Conservation (phyloP, 2,329 filamentous ascomycete species). For the Sporothrix pallida region DNA sequence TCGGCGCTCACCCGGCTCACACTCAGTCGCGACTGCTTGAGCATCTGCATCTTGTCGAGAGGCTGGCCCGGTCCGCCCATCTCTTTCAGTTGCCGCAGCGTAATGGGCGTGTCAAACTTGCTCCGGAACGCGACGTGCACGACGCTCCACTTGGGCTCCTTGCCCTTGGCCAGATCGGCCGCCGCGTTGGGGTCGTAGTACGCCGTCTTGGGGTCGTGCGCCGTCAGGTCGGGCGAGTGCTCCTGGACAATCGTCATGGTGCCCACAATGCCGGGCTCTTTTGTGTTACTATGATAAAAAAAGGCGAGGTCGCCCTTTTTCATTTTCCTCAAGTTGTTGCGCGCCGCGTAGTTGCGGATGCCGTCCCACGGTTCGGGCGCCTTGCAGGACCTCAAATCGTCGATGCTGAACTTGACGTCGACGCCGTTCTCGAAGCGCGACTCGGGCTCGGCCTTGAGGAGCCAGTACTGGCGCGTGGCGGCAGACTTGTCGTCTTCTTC, state of each 20-base stretch:
- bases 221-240: slow-evolving; percentile 76
- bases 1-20: slow-evolving; percentile 69
- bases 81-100: slow-evolving; percentile 72
- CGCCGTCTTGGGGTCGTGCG: slow-evolving; percentile 72
- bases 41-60: slow-evolving; percentile 78
- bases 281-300: slow-evolving; percentile 96
- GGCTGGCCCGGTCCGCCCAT: slow-evolving; percentile 60
- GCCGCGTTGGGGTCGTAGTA: slow-evolving; percentile 83
- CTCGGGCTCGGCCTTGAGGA: slow-evolving; percentile 89
- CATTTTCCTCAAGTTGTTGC: slow-evolving; percentile 92
- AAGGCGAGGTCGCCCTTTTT: slow-evolving; percentile 89
- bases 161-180: slow-evolving; percentile 49
- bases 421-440: slow-evolving; percentile 83
- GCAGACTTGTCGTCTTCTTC: background rate
- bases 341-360: slow-evolving; percentile 65
- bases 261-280: slow-evolving; percentile 84
- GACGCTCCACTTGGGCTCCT: slow-evolving; percentile 76
- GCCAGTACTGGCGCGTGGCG: slow-evolving; percentile 63
- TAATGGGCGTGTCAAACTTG: slow-evolving; percentile 76
- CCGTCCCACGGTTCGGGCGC: slow-evolving; percentile 90
- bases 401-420: slow-evolving; percentile 93
- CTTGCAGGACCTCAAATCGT: slow-evolving; percentile 75
- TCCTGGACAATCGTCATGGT: slow-evolving; percentile 89
- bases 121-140: slow-evolving; percentile 87
- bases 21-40: slow-evolving; percentile 82